A percentile compares a stretch with the other conserved stretches of the same genome.
Conservation (phyloP, 768 basidiomycete species). For the Amanita fuliginea region DNA sequence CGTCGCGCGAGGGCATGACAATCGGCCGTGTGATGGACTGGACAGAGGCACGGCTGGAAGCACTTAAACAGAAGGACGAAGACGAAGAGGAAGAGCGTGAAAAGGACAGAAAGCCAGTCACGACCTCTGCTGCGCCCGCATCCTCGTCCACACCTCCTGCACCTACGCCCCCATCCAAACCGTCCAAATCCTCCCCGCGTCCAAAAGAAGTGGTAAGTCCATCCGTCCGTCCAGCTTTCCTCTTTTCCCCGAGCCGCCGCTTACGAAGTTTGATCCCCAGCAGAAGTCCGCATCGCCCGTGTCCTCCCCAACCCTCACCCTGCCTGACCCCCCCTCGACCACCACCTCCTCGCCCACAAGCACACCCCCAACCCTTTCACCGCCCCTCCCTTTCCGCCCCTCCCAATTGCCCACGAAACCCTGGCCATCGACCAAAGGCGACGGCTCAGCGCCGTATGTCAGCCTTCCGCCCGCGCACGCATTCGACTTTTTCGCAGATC, state of each 20-base stretch:
- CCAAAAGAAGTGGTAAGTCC: background rate
- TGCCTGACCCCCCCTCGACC: no score
- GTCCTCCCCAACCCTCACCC: conserved; percentile 6
- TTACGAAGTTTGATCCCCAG: background rate
- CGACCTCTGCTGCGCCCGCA: conserved; percentile 10
- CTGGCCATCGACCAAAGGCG: conserved; percentile 12
- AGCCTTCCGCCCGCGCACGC: conserved; percentile 11
- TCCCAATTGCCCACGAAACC: conserved; percentile 17
- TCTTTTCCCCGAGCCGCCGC: background rate
- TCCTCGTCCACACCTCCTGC: conserved; percentile 4
- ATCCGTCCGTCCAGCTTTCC: background rate
- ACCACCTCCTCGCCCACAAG: background rate
- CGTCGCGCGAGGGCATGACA: conserved; percentile 49
- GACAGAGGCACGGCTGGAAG: conserved; percentile 74
- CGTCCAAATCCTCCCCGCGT: conserved; percentile 10
- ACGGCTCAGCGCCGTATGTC: conserved; percentile 9
- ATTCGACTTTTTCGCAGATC: conserved; percentile 14
- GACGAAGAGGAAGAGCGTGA: conserved; percentile 73
- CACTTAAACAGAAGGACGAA: conserved; percentile 61
- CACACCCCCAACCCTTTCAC: background rate
- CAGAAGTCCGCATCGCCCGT: conserved; percentile 16
- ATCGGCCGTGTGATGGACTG: conserved; percentile 79
- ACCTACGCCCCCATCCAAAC: conserved; percentile 6
- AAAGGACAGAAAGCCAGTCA: conserved; percentile 31
- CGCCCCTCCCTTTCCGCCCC: conserved; percentile 9